Conservation (phyloP, 2,329 filamentous ascomycete genomes). For the Neofusicoccum ribis region DNA sequence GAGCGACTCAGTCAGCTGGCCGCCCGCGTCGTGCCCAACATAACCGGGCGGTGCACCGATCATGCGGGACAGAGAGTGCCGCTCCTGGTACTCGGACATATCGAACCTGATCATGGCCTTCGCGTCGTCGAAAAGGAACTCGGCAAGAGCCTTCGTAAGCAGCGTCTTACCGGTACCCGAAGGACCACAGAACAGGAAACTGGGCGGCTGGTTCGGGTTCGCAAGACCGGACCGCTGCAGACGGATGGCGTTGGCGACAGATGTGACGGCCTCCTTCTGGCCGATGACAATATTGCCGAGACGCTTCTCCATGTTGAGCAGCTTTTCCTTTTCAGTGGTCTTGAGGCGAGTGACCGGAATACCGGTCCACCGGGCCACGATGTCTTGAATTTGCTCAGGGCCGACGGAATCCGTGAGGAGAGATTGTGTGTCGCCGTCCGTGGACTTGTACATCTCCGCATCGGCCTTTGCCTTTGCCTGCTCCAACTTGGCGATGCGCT, state of each 20-base stretch:
- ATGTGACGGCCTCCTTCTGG: slow-evolving; percentile 88
- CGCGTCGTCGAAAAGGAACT: slow-evolving; percentile 96
- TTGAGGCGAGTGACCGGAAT: slow-evolving; percentile 93
- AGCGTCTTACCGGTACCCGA: slow-evolving; percentile 98
- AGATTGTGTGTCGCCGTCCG: slow-evolving; percentile 56
- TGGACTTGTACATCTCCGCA: slow-evolving; percentile 55
- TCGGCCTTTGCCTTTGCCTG: slow-evolving; percentile 77
- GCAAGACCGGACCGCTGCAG: slow-evolving; percentile 90
- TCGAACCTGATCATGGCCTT: slow-evolving; percentile 99
- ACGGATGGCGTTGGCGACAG: slow-evolving; percentile 93
- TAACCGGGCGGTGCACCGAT: slow-evolving; percentile 97
- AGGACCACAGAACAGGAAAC: slow-evolving; percentile 97
- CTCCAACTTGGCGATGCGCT: slow-evolving; percentile 78
- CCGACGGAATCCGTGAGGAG: slow-evolving; percentile 93
- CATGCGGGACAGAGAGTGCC: slow-evolving; percentile 93
- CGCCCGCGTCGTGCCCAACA: slow-evolving; percentile 92
- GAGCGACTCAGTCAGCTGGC: slow-evolving; percentile 91
- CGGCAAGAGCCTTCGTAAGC: slow-evolving; percentile 92
- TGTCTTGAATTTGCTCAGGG: slow-evolving; percentile 98
- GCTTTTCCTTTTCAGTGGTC: slow-evolving; percentile 96
- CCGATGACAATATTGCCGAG: slow-evolving; percentile 85
- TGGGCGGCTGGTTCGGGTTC: slow-evolving; percentile 96
- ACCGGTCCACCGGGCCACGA: slow-evolving; percentile 95
- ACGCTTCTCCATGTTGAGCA: slow-evolving; percentile 93
- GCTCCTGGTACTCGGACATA: slow-evolving; percentile 99